Evolutionary conservation across 1,284 basidiomycete species (phyloP).

Genomic region (Malassezia brasiliensis): DNA sequence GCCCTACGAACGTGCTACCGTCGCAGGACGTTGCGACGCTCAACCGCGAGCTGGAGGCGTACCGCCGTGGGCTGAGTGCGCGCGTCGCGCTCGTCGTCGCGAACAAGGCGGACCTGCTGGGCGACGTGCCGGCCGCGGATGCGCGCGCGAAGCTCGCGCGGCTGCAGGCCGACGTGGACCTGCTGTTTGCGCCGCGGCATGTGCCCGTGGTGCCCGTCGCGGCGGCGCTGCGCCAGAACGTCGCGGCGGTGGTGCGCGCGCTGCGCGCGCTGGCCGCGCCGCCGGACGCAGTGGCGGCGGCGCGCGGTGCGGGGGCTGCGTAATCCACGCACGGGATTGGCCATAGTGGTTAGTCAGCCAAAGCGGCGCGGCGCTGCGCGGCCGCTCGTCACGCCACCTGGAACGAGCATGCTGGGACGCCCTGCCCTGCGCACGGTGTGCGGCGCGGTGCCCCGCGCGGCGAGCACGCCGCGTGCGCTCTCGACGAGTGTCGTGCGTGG

Average conservation of each 20-base stretch:
- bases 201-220: conserved; percentile 13
- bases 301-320: no score
- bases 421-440: no score
- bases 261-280: background rate
- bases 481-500: background rate
- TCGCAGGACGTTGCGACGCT: conserved; percentile 67
- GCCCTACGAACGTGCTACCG: conserved; percentile 49
- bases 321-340: background rate
- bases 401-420: no score
- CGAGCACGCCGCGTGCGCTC: background rate
- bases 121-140: background rate
- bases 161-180: conserved; percentile 9
- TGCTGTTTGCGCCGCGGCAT: conserved; percentile 4
- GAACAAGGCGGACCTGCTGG: conserved; percentile 72
- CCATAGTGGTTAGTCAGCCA: no score
- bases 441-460: background rate
- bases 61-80: conserved; percentile 64
- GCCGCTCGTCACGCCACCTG: background rate
- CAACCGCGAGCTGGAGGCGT: conserved; percentile 70
- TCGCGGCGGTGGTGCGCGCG: conserved; percentile 3
- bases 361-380: no score
- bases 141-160: conserved; percentile 11
- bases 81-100: conserved; percentile 61
- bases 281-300: no score
- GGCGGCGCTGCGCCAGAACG: conserved; percentile 8